A percentile compares a stretch with the other conserved stretches of the same genome.
These are phyloP conservation scores for Combretum micranthum DNA, from an alignment of 345 rosid species.

Conservation along the genomic window DNA sequence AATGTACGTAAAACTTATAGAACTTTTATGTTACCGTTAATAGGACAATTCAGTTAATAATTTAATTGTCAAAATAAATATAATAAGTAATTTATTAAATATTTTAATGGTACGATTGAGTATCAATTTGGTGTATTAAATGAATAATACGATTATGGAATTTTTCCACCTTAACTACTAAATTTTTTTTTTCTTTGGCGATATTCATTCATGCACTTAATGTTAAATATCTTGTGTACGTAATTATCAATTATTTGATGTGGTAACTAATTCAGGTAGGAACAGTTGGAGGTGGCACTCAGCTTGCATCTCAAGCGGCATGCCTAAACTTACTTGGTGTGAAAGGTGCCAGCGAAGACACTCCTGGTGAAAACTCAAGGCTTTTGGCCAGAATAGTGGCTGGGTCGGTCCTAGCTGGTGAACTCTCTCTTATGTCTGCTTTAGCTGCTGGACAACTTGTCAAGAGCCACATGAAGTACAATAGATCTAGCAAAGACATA, in stretches of 20 bases:
- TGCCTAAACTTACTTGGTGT: conserved; percentile 71
- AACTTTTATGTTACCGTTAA: too few relatives aligned
- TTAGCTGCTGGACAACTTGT: conserved; percentile 75
- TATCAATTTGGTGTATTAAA: too few relatives aligned
- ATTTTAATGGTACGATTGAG: too few relatives aligned
- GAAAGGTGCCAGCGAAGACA: conserved; percentile 50
- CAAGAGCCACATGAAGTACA: conserved; percentile 77
- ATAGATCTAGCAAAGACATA: conserved; percentile 56
- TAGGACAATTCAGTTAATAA: too few relatives aligned
- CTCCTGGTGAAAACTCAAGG: conserved; percentile 56
- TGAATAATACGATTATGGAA: too few relatives aligned
- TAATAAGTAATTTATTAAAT: too few relatives aligned
- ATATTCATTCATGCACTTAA: too few relatives aligned
- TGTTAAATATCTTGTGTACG: too few relatives aligned
- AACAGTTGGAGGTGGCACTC: conserved; percentile 82
- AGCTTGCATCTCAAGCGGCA: conserved; percentile 75
- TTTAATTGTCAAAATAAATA: too few relatives aligned
- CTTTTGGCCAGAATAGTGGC: conserved; percentile 56
- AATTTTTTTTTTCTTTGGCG: too few relatives aligned
- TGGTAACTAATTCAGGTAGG: conserved; percentile 41
- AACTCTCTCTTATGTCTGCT: conserved; percentile 69
- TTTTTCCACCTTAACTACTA: too few relatives aligned
- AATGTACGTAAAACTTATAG: too few relatives aligned
- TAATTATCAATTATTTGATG: not conserved
- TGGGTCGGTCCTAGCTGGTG: conserved; percentile 79